Conservation (phyloP, 2,329 filamentous ascomycete species). For the Apiospora marii region DNA sequence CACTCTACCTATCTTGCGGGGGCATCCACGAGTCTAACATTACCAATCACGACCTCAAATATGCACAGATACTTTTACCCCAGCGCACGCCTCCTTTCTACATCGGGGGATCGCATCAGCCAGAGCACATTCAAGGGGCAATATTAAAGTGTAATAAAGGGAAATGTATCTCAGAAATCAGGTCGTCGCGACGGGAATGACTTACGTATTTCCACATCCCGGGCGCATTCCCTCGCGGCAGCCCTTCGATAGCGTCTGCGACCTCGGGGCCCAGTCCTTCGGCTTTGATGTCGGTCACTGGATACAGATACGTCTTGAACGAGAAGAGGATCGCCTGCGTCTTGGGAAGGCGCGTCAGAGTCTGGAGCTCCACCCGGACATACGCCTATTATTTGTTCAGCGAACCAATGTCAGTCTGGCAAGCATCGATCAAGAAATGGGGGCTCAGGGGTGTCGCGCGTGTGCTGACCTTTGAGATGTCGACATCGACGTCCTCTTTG, state of each 20-base stretch:
- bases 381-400: slow-evolving; percentile 39
- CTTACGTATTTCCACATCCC: slow-evolving; percentile 64
- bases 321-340: slow-evolving; percentile 59
- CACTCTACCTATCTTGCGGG: neutral
- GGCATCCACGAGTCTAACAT: neutral
- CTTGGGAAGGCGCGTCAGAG: slow-evolving; percentile 56
- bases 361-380: slow-evolving; percentile 60
- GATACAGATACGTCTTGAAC: slow-evolving; percentile 64
- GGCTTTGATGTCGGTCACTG: slow-evolving; percentile 54
- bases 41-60: slow-evolving; percentile 46
- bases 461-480: slow-evolving; percentile 46
- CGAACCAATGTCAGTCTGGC: neutral
- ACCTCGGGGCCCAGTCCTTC: slow-evolving; percentile 56
- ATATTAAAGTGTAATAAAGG: neutral
- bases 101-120: neutral
- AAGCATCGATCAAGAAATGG: neutral
- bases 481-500: slow-evolving; percentile 46
- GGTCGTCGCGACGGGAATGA: neutral
- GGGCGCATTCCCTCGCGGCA: slow-evolving; percentile 58
- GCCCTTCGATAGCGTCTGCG: slow-evolving; percentile 61
- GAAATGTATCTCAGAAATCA: neutral
- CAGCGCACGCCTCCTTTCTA: slow-evolving; percentile 36
- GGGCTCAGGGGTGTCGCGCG: neutral
- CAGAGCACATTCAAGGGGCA: slow-evolving; percentile 32
- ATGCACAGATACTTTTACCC: slow-evolving; percentile 56